A percentile compares a stretch with the other conserved stretches of the same genome.
Evolutionary conservation across 2,329 filamentous ascomycete genomes (phyloP).

Genomic region (Elsinoe arachidis): DNA sequence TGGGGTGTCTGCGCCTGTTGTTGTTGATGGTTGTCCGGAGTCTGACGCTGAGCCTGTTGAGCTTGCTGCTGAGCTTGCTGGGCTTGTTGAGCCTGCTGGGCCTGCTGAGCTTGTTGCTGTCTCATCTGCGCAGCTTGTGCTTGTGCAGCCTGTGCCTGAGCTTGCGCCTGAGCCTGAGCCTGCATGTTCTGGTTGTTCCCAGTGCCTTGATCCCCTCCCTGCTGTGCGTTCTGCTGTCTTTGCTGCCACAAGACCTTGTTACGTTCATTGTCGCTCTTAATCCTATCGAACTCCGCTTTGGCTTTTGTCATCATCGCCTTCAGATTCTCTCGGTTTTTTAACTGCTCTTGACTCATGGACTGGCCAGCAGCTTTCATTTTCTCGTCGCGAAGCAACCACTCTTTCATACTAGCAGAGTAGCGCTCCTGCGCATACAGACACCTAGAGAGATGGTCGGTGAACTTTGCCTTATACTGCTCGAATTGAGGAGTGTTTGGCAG

Average conservation of each 20-base stretch:
- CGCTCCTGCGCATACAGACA: conserved; percentile 14
- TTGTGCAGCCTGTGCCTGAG: conserved; percentile 22
- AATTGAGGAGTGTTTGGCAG: conserved; percentile 14
- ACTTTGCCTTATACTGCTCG: conserved; percentile 15
- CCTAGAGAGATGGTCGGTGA: conserved; percentile 7
- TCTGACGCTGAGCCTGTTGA: conserved; percentile 24
- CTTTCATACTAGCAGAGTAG: conserved; percentile 6
- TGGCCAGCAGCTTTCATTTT: conserved; percentile 12
- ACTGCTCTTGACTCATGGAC: conserved; percentile 8
- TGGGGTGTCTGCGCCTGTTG: conserved; percentile 6
- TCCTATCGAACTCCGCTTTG: conserved; percentile 12
- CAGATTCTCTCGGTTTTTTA: conserved; percentile 13
- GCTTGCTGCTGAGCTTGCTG: conserved; percentile 22
- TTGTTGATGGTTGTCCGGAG: conserved; percentile 15
- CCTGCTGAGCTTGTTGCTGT: conserved; percentile 14
- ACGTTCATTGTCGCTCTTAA: conserved; percentile 16
- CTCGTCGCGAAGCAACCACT: conserved; percentile 9
- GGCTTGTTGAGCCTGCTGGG: conserved; percentile 21
- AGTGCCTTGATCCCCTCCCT: background rate
- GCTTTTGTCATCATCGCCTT: conserved; percentile 13
- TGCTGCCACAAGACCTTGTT: conserved; percentile 12
- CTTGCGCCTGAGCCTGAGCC: conserved; percentile 7
- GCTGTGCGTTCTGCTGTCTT: background rate
- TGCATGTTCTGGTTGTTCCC: conserved; percentile 1
- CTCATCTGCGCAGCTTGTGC: conserved; percentile 15